These are phyloP conservation scores for Mycena maculata DNA, from an alignment of 768 basidiomycete species.

Conservation along the genomic window DNA sequence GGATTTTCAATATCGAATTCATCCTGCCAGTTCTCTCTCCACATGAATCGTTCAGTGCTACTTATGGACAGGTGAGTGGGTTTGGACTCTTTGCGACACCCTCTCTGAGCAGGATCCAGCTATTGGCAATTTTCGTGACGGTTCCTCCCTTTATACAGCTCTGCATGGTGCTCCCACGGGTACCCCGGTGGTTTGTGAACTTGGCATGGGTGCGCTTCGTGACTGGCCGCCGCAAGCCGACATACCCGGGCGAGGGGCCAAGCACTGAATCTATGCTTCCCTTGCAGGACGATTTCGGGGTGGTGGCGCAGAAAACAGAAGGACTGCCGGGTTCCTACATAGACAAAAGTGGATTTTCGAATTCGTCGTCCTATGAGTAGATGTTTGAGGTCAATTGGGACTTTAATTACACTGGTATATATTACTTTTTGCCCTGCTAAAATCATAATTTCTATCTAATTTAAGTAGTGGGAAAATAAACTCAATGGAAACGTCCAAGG, in stretches of 20 bases:
- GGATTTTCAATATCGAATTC: conserved; percentile 32
- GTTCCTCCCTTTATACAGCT: conserved; percentile 32
- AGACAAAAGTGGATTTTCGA: no score
- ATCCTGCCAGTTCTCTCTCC: conserved; percentile 9
- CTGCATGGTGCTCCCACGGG: conserved; percentile 19
- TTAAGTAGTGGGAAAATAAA: no score
- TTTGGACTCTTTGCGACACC: no score
- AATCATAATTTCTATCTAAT: no score
- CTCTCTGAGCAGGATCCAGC: not conserved
- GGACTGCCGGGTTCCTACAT: no score
- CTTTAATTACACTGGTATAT: no score
- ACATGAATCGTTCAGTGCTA: conserved; percentile 22
- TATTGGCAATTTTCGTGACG: conserved; percentile 35
- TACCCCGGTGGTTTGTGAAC: conserved; percentile 29
- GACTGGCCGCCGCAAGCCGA: conserved; percentile 12
- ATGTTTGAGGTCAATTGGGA: no score
- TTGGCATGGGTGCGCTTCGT: conserved; percentile 32
- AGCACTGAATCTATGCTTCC: conserved; percentile 13
- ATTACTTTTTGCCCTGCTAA: no score
- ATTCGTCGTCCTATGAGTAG: no score
- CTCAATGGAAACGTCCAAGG: no score
- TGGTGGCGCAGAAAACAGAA: not conserved
- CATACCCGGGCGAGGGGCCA: not conserved
- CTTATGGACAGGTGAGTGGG: conserved; percentile 29
- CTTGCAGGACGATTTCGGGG: conserved; percentile 1